Evolutionary conservation across 1,284 basidiomycete genomes (phyloP), one percentile per base, ranked within the genome.

Genomic region (Waitea zeae): DNA sequence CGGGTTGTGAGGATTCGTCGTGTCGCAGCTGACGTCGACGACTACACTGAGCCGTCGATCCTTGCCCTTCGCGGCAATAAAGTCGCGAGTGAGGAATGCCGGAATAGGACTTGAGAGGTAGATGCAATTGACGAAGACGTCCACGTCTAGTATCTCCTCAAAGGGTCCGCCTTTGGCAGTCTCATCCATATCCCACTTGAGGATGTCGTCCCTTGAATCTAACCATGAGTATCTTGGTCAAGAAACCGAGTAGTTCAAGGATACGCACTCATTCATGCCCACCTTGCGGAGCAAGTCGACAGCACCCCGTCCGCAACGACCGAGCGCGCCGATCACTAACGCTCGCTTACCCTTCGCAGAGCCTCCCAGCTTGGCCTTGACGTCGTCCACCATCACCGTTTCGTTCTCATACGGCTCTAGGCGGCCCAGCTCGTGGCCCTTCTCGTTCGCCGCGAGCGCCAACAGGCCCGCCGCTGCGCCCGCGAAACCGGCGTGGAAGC

Each of bases 121-220:
- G 57, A 99, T 99, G 72, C 95, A 98, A 66, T 99, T 99, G 67
- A 99, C 77, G 50, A 99, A 97, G 50, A 99, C 78, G 59, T 99
- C 95, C 42, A 90, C 93, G 45, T 93, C 88, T 30, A 98, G 67
- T 43, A 99, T 88, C 59, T 97, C 92, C 41, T 75, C 61, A 67
- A 97, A 99, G 0, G 95, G 95, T 1, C 95, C 95, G 35, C 92
- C 89, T 62, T 93, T 95, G 48, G 82, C 83, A 5, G 95, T 99
- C 63, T 99, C 95, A 14, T 67, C 78, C 64, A 98, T 67, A 57
- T 98, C 95, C 95, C 95, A 99, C 64, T 96, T 92, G 57, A 89
- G 36, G 47, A 99, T 96, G 53, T 98, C 79, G 38, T 90, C 77
- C 47, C 88, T 93, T 47, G 27, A 28, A 19, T 14, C 12, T 15